Evolutionary conservation across 2,329 filamentous ascomycete species (phyloP).

Genomic region (Dendrostoma leiphaemia): DNA sequence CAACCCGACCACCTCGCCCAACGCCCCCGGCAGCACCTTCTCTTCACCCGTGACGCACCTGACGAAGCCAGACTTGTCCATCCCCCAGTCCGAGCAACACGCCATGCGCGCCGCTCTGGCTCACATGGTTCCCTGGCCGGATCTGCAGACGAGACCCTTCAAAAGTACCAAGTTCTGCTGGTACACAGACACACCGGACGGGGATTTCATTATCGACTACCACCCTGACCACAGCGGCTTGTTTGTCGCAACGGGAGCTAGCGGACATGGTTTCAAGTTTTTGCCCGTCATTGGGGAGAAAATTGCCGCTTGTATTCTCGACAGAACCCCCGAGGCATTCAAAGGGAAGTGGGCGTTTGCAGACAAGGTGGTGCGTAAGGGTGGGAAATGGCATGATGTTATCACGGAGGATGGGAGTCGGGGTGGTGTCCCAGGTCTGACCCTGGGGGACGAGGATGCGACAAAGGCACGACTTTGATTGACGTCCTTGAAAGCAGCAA

Average conservation of each 20-base stretch:
- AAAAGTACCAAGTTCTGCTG: slow-evolving; percentile 65
- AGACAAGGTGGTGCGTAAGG: slow-evolving; percentile 46
- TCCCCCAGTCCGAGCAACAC: slow-evolving; percentile 58
- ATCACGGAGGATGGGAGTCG: slow-evolving; percentile 54
- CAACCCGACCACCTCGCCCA: slow-evolving; percentile 41
- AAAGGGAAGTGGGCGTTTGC: slow-evolving; percentile 59
- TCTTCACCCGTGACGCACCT: slow-evolving; percentile 47
- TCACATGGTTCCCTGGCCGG: slow-evolving; percentile 56
- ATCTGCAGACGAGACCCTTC: slow-evolving; percentile 60
- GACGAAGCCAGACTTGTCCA: slow-evolving; percentile 37
- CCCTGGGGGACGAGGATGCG: slow-evolving; percentile 42
- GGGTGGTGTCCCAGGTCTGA: slow-evolving; percentile 44
- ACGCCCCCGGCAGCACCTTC: slow-evolving; percentile 19
- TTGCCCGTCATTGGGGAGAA: slow-evolving; percentile 64
- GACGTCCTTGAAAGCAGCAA: no score
- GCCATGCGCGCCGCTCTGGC: slow-evolving; percentile 61
- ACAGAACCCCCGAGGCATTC: slow-evolving; percentile 48
- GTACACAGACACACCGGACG: slow-evolving; percentile 72
- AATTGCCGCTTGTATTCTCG: slow-evolving; percentile 54
- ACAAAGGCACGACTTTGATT: slow-evolving; percentile 7
- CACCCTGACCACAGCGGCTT: slow-evolving; percentile 60
- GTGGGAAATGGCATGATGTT: slow-evolving; percentile 35
- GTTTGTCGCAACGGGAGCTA: slow-evolving; percentile 62
- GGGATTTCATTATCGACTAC: slow-evolving; percentile 69
- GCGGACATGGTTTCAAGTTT: slow-evolving; percentile 69